Evolutionary conservation across 805 yeast genomes (phyloP), one percentile per base, ranked within the genome.

Genomic region (Yarrowia bubula): DNA sequence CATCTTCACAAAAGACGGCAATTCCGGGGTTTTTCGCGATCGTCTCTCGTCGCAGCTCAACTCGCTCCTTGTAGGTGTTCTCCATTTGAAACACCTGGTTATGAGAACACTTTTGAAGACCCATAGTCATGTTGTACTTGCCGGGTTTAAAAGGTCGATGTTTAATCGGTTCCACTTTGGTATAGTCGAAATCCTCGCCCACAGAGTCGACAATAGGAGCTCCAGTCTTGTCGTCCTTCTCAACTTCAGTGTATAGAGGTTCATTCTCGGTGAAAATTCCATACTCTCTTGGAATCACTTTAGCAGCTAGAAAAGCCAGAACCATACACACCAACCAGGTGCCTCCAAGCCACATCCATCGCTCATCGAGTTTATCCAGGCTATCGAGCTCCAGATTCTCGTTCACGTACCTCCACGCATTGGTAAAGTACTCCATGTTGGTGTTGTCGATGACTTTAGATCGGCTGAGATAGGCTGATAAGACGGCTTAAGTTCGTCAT

Each of bases 1-100:
- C 65, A 71, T 71, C 72, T 46, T 79, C 73, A 66, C 74, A 72
- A 17, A 77, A 77, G 9, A 77, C 69, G 0, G 79, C 73, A 37
- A 77, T 69, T 8, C 75, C 72, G 32, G 75, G 53, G 65, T 69
- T 67, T 39, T 66, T 28, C 65, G 71, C 68, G 62, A 76, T 69
- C 63, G 77, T 73, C 66, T 74, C 73, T 64, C 73, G 70, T 63
- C 84, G 76, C 38, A 81, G 69, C 15, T 75, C 75, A 6, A 84
- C 80, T 48, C 78, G 75, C 4, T 78, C 74, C 62, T 78, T 69
- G 70, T 88, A 88, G 0, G 88, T 83, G 48, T 85, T 75, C 66
- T 89, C 95, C 3, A 89, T 73, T 37, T 84, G 75, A 28, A 89
- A 76, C 83, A 87, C 83, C 43, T 87, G 86, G 46, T 81, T 79